Percentiles rank a stretch among this genome's conserved stretches.
These are phyloP conservation scores for Peniophora sp. DNA, from an alignment of 1,284 basidiomycete species.

Conservation along the genomic window DNA sequence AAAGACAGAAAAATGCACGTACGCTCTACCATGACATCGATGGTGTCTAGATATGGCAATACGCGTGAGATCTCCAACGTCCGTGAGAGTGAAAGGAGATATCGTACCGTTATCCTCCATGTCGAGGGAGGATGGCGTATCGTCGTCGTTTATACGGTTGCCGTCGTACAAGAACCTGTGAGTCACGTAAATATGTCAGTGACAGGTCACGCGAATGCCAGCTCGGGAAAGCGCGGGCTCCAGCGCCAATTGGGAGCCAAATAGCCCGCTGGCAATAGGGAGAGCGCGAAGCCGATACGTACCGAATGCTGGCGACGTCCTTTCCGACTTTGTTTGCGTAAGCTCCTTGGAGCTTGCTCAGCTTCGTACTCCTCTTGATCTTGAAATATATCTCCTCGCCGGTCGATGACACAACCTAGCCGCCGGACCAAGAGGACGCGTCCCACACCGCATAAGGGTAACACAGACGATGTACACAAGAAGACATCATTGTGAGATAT, in stretches of 20 bases:
- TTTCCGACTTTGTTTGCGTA: constrained; percentile 94
- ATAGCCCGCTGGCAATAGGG: not conserved
- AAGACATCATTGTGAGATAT: not conserved
- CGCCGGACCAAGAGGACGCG: not conserved
- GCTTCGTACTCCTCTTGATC: constrained; percentile 91
- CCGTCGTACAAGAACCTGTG: constrained; percentile 84
- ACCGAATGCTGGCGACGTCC: constrained; percentile 82
- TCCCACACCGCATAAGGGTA: not conserved
- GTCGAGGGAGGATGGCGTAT: constrained; percentile 75
- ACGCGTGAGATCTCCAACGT: not conserved
- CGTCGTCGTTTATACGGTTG: constrained; percentile 72
- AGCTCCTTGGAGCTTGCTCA: constrained; percentile 89
- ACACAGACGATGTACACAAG: not conserved
- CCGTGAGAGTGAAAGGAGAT: constrained; percentile 3
- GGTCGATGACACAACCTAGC: constrained; percentile 64
- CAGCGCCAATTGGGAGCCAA: constrained; percentile 3
- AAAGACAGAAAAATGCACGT: constrained; percentile 28
- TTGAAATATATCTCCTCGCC: constrained; percentile 97
- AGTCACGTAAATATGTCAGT: not conserved
- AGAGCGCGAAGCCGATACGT: constrained; percentile 21
- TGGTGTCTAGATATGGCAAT: constrained; percentile 47
- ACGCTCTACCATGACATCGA: constrained; percentile 93
- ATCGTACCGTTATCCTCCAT: constrained; percentile 78
- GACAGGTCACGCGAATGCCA: not conserved
- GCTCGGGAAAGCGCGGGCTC: not conserved